Evolutionary conservation across 1,284 basidiomycete genomes (phyloP).

Genomic region (Ustilago loliicola): DNA sequence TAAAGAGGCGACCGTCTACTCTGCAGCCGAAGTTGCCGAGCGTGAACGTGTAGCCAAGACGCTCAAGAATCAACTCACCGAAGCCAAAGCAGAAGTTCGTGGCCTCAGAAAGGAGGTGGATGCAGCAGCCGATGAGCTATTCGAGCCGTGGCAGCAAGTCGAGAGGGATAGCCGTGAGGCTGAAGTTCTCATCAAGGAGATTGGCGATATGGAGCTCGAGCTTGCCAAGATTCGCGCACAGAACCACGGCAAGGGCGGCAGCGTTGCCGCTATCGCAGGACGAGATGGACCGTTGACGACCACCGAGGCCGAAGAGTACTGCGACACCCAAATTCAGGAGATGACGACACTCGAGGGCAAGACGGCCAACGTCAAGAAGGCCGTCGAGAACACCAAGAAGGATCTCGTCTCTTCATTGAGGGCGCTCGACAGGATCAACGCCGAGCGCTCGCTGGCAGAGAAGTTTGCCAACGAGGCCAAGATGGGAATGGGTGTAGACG

Average conservation of each 20-base stretch:
- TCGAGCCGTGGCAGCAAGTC: slow-evolving; percentile 53
- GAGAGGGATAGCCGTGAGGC: slow-evolving; percentile 52
- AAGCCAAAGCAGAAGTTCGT: slow-evolving; percentile 60
- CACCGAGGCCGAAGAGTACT: slow-evolving; percentile 55
- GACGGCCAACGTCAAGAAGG: slow-evolving; percentile 49
- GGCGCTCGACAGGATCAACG: slow-evolving; percentile 58
- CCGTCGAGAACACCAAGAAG: slow-evolving; percentile 60
- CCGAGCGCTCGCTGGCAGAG: slow-evolving; percentile 60
- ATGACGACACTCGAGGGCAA: slow-evolving; percentile 59
- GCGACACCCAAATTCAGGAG: slow-evolving; percentile 58
- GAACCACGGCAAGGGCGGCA: slow-evolving; percentile 50
- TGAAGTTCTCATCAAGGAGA: slow-evolving; percentile 52
- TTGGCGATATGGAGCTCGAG: slow-evolving; percentile 65
- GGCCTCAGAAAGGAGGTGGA: slow-evolving; percentile 57
- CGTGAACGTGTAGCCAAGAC: slow-evolving; percentile 55
- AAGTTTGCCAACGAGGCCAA: slow-evolving; percentile 62
- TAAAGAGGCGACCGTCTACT: slow-evolving; percentile 63
- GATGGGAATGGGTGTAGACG: slow-evolving; percentile 59
- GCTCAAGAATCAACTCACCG: slow-evolving; percentile 62
- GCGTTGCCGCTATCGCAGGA: slow-evolving; percentile 50
- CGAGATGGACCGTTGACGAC: slow-evolving; percentile 58
- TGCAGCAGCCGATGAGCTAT: slow-evolving; percentile 46
- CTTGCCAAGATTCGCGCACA: slow-evolving; percentile 60
- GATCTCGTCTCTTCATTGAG: slow-evolving; percentile 54
- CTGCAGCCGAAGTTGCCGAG: slow-evolving; percentile 59